Evolutionary conservation across 2,329 filamentous ascomycete species (phyloP).

Genomic region (Hymenoscyphus occultus): DNA sequence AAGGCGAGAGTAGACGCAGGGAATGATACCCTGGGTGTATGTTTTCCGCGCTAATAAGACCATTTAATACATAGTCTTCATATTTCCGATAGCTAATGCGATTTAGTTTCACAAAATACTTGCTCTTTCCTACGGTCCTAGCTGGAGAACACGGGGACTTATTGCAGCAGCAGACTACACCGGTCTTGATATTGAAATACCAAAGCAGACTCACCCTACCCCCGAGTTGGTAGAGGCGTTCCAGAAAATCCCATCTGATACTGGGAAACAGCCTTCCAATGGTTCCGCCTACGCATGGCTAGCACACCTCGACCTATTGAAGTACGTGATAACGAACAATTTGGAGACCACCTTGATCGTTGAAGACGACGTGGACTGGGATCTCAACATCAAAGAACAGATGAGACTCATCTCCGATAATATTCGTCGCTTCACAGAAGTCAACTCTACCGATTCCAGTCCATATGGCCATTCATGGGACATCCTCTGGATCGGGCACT

Average conservation of each 20-base stretch:
- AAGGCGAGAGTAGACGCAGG: conserved; percentile 4
- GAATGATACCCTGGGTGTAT: conserved; percentile 8
- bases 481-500: conserved; percentile 40
- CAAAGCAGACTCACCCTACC: conserved; percentile 1
- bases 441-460: conserved; percentile 15
- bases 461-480: conserved; percentile 41
- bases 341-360: conserved; percentile 40
- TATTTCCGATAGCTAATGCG: background rate
- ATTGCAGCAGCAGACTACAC: conserved; percentile 6
- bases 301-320: conserved; percentile 9
- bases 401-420: conserved; percentile 29
- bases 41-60: background rate
- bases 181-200: conserved; percentile 7
- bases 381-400: conserved; percentile 33
- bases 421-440: conserved; percentile 7
- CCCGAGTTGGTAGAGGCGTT: conserved; percentile 6
- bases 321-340: conserved; percentile 7
- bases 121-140: conserved; percentile 3
- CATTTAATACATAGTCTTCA: background rate
- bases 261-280: conserved; percentile 6
- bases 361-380: conserved; percentile 47
- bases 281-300: conserved; percentile 12
- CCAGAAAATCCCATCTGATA: conserved; percentile 1
- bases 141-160: conserved; percentile 9
- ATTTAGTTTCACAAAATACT: conserved; percentile 7